phyloP scores from a whole-genome alignment of 768 basidiomycete species.

The Collybiopsis confluens region DNA sequence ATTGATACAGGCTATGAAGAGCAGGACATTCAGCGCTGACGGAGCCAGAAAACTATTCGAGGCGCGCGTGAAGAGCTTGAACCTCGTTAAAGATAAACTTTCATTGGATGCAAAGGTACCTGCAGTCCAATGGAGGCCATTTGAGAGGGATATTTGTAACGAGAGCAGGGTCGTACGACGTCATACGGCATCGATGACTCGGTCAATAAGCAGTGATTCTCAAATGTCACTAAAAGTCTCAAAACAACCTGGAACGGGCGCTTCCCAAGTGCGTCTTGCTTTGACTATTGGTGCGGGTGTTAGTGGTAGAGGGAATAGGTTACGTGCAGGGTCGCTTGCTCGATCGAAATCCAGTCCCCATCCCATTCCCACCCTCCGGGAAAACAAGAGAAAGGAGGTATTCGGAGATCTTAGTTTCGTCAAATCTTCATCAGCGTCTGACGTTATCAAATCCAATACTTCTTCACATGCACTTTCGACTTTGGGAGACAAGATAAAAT shows the following conservation, averaged over 20 bases:
- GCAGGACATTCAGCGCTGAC: conserved; percentile 45
- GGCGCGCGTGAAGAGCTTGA: conserved; percentile 18
- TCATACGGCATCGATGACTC: too few species aligned
- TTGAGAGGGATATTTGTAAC: too few species aligned
- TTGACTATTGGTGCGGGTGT: background rate
- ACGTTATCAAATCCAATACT: too few species aligned
- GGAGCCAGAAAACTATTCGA: conserved; percentile 47
- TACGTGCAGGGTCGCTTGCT: background rate
- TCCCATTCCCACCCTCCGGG: background rate
- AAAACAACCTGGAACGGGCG: too few species aligned
- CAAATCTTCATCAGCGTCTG: background rate
- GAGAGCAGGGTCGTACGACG: background rate
- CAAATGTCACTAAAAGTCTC: too few species aligned
- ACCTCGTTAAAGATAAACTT: background rate
- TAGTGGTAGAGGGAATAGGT: background rate
- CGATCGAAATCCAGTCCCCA: background rate
- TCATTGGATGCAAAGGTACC: background rate
- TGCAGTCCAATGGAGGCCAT: background rate
- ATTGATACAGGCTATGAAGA: conserved; percentile 43
- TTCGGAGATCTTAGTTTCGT: conserved; percentile 6
- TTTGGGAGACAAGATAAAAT: too few species aligned
- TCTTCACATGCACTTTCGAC: too few species aligned
- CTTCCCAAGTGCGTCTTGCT: too few species aligned
- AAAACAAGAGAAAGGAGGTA: background rate
- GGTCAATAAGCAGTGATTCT: too few species aligned